phyloP scores from a whole-genome alignment of 768 basidiomycete species.

The Cystofilobasidium capitatum region DNA sequence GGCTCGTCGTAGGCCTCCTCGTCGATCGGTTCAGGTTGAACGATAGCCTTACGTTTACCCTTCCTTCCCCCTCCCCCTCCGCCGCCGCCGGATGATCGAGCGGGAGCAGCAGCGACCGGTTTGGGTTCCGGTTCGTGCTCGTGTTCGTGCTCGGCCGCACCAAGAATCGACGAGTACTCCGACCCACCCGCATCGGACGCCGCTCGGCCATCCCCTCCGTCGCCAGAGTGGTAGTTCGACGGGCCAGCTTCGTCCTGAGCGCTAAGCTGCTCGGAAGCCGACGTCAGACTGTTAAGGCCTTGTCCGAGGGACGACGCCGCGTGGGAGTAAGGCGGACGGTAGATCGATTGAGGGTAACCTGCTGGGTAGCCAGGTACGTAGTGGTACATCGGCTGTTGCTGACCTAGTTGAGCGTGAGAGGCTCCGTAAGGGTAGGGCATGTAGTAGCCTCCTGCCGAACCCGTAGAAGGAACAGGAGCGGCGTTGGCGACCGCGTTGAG shows the following conservation, averaged over 20 bases:
- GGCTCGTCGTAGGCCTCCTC: not conserved
- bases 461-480: not conserved
- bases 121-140: too few relatives aligned
- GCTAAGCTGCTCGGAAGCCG: too few relatives aligned
- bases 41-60: not conserved
- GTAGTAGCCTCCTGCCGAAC: not conserved
- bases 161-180: conserved; percentile 1
- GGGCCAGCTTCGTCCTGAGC: not conserved
- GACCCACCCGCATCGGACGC: not conserved
- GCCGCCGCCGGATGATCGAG: not conserved
- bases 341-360: not conserved
- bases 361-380: not conserved
- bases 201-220: not conserved
- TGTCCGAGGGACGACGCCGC: not conserved
- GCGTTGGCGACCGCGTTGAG: not conserved
- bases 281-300: too few relatives aligned
- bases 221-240: not conserved
- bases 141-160: not conserved
- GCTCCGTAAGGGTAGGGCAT: not conserved
- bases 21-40: not conserved
- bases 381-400: not conserved
- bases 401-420: not conserved
- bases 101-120: too few relatives aligned
- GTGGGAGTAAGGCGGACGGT: not conserved
- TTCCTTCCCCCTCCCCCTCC: not conserved